phyloP scores from a whole-genome alignment of 345 rosid genomes.

The Hibiscus trionum region DNA sequence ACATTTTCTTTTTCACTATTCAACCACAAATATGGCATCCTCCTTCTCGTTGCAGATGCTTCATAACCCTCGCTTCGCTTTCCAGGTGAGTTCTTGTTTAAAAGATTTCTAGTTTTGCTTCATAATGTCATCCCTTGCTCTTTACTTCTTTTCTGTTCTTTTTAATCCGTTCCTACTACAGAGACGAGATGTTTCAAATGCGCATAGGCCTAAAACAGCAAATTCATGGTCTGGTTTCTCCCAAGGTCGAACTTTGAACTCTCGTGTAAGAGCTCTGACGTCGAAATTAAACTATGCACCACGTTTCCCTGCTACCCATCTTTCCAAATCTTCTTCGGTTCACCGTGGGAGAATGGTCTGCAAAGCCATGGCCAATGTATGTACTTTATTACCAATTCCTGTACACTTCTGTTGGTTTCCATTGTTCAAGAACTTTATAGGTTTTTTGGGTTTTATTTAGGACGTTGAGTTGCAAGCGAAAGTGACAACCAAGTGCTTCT shows the following conservation, averaged over 20 bases:
- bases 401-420: background rate
- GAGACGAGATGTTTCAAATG: constrained; percentile 23
- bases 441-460: constrained; percentile 23
- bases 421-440: background rate
- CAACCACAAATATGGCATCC: constrained; percentile 41
- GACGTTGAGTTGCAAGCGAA: constrained; percentile 64
- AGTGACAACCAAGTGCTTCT: constrained; percentile 74
- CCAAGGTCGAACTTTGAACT: constrained; percentile 16
- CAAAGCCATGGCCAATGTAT: constrained; percentile 50
- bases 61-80: constrained; percentile 29
- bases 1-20: background rate
- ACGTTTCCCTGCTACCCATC: constrained; percentile 27
- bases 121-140: background rate
- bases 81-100: constrained; percentile 33
- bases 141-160: background rate
- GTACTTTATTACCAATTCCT: constrained; percentile 1
- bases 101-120: background rate
- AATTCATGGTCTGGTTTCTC: constrained; percentile 22
- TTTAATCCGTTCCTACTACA: constrained; percentile 10
- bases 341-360: constrained; percentile 35
- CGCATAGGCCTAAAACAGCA: constrained; percentile 19
- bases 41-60: constrained; percentile 41
- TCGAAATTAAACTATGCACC: constrained; percentile 45
- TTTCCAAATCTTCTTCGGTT: constrained; percentile 27
- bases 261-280: constrained; percentile 28